Conservation (phyloP, 345 rosid genomes). For the Brassica nigra region DNA sequence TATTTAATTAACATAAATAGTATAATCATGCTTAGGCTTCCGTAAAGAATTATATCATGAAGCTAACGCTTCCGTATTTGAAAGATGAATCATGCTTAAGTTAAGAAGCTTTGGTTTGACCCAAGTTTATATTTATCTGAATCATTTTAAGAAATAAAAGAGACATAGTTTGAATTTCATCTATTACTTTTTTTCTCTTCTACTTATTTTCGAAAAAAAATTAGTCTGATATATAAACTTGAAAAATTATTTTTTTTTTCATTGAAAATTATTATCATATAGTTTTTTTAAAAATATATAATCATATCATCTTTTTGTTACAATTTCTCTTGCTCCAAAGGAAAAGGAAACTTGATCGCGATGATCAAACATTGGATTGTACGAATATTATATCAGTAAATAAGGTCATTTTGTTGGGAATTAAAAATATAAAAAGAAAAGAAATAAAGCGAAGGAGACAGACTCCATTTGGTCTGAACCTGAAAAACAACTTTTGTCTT, state of each 20-base stretch:
- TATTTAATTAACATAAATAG: neutral
- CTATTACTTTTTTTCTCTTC: too few species aligned
- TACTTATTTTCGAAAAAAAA: too few species aligned
- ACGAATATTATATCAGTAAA: neutral
- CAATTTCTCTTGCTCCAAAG: neutral
- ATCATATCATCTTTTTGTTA: too few species aligned
- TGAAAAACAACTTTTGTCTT: conserved; percentile 44
- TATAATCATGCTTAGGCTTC: too few species aligned
- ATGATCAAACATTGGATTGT: conserved; percentile 14
- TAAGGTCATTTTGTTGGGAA: conserved; percentile 31
- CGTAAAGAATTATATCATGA: neutral
- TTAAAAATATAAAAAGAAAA: neutral
- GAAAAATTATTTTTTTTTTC: too few species aligned
- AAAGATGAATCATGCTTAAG: neutral
- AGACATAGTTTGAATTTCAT: too few species aligned
- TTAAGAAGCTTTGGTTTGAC: too few species aligned
- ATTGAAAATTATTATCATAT: too few species aligned
- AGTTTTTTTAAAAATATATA: neutral
- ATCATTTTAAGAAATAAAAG: too few species aligned
- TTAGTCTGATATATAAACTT: too few species aligned
- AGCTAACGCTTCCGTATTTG: too few species aligned
- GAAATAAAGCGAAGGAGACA: conserved; percentile 16
- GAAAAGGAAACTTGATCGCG: conserved; percentile 3
- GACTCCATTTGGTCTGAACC: conserved; percentile 45
- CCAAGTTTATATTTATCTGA: too few species aligned